A percentile compares a stretch with the other conserved stretches of the same genome.
Conservation (phyloP, 139 green algal species). For the Gonium pectorale region DNA sequence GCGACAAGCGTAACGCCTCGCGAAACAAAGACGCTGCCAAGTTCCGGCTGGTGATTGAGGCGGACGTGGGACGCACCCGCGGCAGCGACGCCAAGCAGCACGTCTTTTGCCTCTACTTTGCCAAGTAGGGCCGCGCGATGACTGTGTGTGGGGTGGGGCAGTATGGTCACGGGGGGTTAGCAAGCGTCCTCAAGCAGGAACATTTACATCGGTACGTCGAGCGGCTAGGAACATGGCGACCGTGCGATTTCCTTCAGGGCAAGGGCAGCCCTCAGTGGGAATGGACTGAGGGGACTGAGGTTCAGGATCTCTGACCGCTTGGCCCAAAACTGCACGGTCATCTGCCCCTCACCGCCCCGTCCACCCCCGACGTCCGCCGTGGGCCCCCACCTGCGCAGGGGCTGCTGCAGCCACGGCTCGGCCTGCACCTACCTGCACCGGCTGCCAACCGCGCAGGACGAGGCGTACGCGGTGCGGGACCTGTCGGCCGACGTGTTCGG, state of each 20-base stretch:
- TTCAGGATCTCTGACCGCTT: too few relatives aligned
- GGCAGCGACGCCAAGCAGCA: constrained; percentile 60
- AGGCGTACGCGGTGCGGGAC: constrained; percentile 64
- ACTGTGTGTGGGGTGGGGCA: too few relatives aligned
- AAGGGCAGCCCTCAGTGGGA: too few relatives aligned
- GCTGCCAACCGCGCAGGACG: constrained; percentile 68
- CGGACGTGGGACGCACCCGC: constrained; percentile 71
- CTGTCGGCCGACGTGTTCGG: constrained; percentile 77
- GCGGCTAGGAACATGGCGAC: too few relatives aligned
- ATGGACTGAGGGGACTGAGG: too few relatives aligned
- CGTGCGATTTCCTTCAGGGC: too few relatives aligned
- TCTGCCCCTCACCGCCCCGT: too few relatives aligned
- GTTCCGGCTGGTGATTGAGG: constrained; percentile 66
- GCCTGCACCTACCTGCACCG: constrained; percentile 79
- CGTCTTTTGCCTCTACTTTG: constrained; percentile 82
- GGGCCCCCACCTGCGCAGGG: constrained; percentile 54
- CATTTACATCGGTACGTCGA: too few relatives aligned
- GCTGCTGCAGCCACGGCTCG: constrained; percentile 72
- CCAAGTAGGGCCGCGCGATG: constrained; percentile 67
- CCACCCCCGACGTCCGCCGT: too few relatives aligned
- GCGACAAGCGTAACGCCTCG: neutral
- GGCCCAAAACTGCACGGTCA: too few relatives aligned
- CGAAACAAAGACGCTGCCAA: constrained; percentile 53
- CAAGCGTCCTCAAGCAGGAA: too few relatives aligned
- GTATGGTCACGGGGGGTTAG: too few relatives aligned